Conservation (phyloP, 1,139 yeast genomes). For the Debaryomyces robertsiae region DNA sequence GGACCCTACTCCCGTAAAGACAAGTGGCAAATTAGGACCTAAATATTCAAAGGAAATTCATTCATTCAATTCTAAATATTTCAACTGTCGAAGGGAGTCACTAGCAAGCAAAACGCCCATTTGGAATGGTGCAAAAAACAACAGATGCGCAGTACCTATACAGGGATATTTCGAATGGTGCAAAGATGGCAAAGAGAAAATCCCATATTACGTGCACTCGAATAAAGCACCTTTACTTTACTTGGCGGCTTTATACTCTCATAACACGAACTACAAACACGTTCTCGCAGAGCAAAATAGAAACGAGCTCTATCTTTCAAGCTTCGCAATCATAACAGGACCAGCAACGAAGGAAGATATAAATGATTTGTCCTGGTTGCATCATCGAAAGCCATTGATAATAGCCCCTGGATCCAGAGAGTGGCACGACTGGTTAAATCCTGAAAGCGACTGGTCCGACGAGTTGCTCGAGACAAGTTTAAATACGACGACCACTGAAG, state of each 20-base stretch:
- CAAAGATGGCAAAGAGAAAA: conserved; percentile 37
- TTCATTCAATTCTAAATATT: conserved; percentile 35
- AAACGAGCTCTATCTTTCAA: conserved; percentile 36
- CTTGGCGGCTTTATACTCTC: conserved; percentile 72
- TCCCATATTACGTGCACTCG: conserved; percentile 68
- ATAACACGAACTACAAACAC: conserved; percentile 34
- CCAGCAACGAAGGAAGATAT: conserved; percentile 53
- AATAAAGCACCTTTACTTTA: conserved; percentile 55
- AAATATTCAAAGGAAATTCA: conserved; percentile 35
- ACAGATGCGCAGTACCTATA: conserved; percentile 72
- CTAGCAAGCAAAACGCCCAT: conserved; percentile 43
- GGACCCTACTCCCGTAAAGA: conserved; percentile 23
- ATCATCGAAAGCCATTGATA: conserved; percentile 75
- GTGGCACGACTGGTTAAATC: conserved; percentile 67
- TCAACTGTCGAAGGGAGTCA: conserved; percentile 69
- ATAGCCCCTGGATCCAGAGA: conserved; percentile 56
- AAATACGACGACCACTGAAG: conserved; percentile 39
- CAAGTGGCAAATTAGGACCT: conserved; percentile 22
- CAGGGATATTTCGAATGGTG: conserved; percentile 90
- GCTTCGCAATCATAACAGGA: conserved; percentile 76
- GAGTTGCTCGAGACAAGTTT: conserved; percentile 38
- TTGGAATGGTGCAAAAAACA: conserved; percentile 50
- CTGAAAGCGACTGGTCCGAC: conserved; percentile 42
- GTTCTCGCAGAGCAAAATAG: conserved; percentile 21
- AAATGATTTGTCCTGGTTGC: conserved; percentile 65